Evolutionary conservation across 768 basidiomycete genomes (phyloP), one percentile per base, ranked within the genome.

Genomic region (Clavulina sp.): DNA sequence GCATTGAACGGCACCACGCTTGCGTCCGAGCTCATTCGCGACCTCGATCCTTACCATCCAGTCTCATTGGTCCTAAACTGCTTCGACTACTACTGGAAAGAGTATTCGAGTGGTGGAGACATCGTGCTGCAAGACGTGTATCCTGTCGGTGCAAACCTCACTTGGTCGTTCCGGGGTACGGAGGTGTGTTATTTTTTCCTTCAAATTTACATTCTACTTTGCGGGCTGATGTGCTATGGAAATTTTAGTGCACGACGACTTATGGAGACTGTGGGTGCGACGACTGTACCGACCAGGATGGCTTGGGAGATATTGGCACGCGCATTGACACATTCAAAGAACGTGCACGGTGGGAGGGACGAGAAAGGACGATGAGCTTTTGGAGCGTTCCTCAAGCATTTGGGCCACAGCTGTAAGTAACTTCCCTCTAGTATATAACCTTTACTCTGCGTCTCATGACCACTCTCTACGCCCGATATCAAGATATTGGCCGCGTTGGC

Each of bases 51-150:
- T 38, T 64, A 64, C 54, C 63, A 60, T 31, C 59, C 63, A 0
- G 49, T 58, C 46, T 53, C 63, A 0, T 54, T 63, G 16, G 62
- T 59, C 0, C 63, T 64, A 50, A 63, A 64, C 48, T 64, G 63
- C 53, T 51, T 48, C 16, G 54, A 64, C 43, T 60, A 61, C 49
- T 38, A 57, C 43, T 63, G 51, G 29, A 36, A 44, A 2, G 50
- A 52, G 5, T 63, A 61, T 54, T 49, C 53, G 5, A 21, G 28
- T 2, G 60, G 57, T 3, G 50, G 59, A 9, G 62, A 63, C 34
- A 60, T 62, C 34, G 32, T 51, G 30, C 31, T 57, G 32, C 9
- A 54, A 5, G 46, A 55, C 29, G 6, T 31, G n/a, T 49, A 56
- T 53, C 55, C 63, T 7, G 57, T 63, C 33, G 60, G 58, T 44